A percentile compares a stretch with the other conserved stretches of the same genome.
Conservation (phyloP, 2,329 filamentous ascomycete species). For the Nemania diffusa region DNA sequence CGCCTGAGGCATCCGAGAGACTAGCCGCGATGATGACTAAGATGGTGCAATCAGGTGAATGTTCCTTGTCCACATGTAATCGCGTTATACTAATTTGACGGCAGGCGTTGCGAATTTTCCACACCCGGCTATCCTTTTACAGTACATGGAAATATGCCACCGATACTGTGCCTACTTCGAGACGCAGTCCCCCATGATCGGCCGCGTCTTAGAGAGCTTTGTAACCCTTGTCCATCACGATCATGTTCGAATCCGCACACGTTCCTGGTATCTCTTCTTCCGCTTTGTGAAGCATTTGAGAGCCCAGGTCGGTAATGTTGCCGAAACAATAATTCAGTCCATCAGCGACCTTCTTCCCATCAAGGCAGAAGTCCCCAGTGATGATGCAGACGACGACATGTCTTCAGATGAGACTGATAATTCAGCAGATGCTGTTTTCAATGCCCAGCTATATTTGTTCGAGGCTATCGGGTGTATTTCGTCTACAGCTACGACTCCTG, state of each 20-base stretch:
- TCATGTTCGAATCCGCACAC: constrained; percentile 84
- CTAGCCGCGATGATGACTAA: constrained; percentile 92
- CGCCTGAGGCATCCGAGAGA: constrained; percentile 80
- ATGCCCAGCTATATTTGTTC: constrained; percentile 90
- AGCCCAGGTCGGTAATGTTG: constrained; percentile 84
- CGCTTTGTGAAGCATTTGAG: constrained; percentile 90
- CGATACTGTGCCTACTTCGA: constrained; percentile 95
- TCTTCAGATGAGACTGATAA: constrained; percentile 93
- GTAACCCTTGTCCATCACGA: constrained; percentile 89
- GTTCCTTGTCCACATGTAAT: constrained; percentile 22
- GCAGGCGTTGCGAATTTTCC: constrained; percentile 83
- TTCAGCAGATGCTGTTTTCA: constrained; percentile 90
- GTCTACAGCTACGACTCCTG: constrained; percentile 79
- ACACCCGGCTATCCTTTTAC: constrained; percentile 90
- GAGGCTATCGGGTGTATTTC: constrained; percentile 94
- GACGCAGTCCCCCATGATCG: constrained; percentile 81
- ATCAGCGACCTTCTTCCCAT: constrained; percentile 89
- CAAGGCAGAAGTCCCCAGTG: constrained; percentile 85
- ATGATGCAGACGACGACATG: constrained; percentile 87
- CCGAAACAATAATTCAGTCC: constrained; percentile 90
- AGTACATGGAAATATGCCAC: constrained; percentile 99
- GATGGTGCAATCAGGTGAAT: constrained; percentile 90
- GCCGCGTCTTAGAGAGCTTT: constrained; percentile 89
- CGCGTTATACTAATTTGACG: constrained; percentile 40
- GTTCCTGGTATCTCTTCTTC: constrained; percentile 97